Percentiles rank a stretch among this genome's conserved stretches.
phyloP scores from a whole-genome alignment of 352 stramenopile genomes.

The Phytophthora macrochlamydospora region DNA sequence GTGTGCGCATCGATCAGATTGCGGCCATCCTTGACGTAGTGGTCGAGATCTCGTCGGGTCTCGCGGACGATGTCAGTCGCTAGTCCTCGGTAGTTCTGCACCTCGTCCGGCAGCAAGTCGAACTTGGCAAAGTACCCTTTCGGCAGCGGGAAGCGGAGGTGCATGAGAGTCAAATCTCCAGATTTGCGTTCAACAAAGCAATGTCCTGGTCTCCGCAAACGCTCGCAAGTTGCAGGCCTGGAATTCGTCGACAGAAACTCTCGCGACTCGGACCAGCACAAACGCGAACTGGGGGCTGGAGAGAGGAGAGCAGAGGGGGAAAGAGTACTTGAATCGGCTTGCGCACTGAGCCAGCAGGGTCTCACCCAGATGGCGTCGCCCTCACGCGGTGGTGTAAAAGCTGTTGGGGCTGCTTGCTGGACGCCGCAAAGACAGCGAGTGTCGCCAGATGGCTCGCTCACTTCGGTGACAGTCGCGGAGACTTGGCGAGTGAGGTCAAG shows the following conservation, averaged over 20 bases:
- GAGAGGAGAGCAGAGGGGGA: constrained; percentile 14
- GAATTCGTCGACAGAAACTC: constrained; percentile 7
- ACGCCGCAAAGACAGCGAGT: constrained; percentile 12
- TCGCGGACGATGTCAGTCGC: constrained; percentile 72
- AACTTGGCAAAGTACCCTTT: constrained; percentile 77
- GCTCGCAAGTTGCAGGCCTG: neutral
- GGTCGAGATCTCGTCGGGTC: constrained; percentile 58
- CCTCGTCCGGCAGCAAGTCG: constrained; percentile 62
- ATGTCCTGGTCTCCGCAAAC: too few relatives aligned
- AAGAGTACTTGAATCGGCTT: constrained; percentile 21
- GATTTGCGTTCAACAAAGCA: too few relatives aligned
- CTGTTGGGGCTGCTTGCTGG: constrained; percentile 18
- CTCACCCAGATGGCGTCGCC: too few relatives aligned
- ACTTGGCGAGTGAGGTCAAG: constrained; percentile 29
- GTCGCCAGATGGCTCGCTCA: constrained; percentile 9
- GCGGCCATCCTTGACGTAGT: constrained; percentile 59
- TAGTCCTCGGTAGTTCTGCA: constrained; percentile 52
- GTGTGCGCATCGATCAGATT: constrained; percentile 62
- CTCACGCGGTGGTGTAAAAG: constrained; percentile 20
- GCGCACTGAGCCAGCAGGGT: constrained; percentile 21
- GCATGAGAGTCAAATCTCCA: constrained; percentile 32
- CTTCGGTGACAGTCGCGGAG: constrained; percentile 17
- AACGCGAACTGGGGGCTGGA: constrained; percentile 33
- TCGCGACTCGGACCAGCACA: constrained; percentile 6
- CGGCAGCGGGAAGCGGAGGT: constrained; percentile 73